Base-by-base conservation (phyloP, 805 yeast species). In the Aciculoconidium aculeatum region DNA sequence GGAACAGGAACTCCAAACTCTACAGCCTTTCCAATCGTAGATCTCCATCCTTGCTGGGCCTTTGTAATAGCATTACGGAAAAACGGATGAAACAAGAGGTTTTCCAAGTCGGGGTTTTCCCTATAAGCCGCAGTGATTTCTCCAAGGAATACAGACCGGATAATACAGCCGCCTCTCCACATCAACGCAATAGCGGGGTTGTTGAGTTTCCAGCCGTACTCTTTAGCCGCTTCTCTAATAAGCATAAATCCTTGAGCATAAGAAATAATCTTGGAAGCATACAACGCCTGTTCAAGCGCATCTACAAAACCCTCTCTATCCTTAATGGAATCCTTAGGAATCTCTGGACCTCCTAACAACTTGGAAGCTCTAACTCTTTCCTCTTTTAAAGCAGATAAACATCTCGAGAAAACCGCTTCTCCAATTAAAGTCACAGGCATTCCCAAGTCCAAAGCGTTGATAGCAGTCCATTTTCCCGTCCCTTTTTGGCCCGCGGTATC, bases 121-220 rank as follows among this genome's bases (percentile, higher is more conserved):
- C 92, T 84, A 82, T 80, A 90, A 47, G 98, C 98, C 60, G 85
- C 64, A 47, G 98, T 90, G 69, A 90, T 90, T 67, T 90, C 96
- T 57, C 80, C 96, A 58, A 90, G 74, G 83, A 90, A 90, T 44
- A 90, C 96, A 35, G 98, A 90, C 77, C 97, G 85, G 70, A 90
- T 90, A 66, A 90, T 90, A 77, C 98, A 90, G 53, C 98, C 98
- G 72, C 98, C 98, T 77, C 98, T 81, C 98, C 98, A 90, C 97
- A 90, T 90, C 55, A 92, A 77, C 49, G 97, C 97, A 53, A 92
- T 92, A 37, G 95, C 92, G 51, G 97, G 95, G 79, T 85, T 83
- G 81, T 90, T 92, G 61, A 90, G 75, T 66, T 84, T 79, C 98
- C 98, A 90, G 56, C 80, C 80, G 76, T 86, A 90, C 64, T 86